Evolutionary conservation across 2,329 filamentous ascomycete species (phyloP).

Genomic region (Westerdykella aurantiaca): DNA sequence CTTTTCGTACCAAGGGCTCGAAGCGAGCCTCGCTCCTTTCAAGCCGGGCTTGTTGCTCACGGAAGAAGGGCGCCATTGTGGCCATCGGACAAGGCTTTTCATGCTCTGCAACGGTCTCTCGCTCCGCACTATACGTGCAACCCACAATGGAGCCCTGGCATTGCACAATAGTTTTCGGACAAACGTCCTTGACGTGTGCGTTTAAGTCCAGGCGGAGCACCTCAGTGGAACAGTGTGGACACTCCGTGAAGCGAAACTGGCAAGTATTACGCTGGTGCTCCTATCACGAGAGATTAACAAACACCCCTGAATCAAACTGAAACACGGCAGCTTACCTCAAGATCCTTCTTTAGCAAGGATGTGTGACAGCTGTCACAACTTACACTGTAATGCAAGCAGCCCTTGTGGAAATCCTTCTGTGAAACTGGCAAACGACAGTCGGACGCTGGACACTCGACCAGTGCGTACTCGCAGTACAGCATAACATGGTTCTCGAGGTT

Average conservation of each 20-base stretch:
- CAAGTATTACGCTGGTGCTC: constrained; percentile 46
- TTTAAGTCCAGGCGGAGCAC: constrained; percentile 40
- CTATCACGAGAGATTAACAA: constrained; percentile 26
- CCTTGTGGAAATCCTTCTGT: constrained; percentile 50
- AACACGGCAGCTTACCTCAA: constrained; percentile 39
- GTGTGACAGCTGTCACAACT: constrained; percentile 50
- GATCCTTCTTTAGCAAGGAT: constrained; percentile 50
- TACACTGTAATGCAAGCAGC: constrained; percentile 51
- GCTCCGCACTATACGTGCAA: constrained; percentile 38
- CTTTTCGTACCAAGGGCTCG: constrained; percentile 39
- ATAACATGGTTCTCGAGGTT: constrained; percentile 56
- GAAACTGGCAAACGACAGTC: constrained; percentile 49
- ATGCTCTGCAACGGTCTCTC: constrained; percentile 37
- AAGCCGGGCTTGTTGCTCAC: constrained; percentile 39
- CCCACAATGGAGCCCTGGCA: constrained; percentile 43
- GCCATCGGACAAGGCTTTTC: constrained; percentile 42
- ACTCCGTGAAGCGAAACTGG: constrained; percentile 43
- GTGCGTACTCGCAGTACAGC: constrained; percentile 54
- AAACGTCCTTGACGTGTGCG: constrained; percentile 38
- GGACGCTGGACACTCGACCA: constrained; percentile 48
- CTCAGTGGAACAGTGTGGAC: constrained; percentile 39
- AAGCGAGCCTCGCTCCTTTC: constrained; percentile 42
- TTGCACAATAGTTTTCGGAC: constrained; percentile 38
- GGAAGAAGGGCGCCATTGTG: constrained; percentile 42
- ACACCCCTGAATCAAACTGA: constrained; percentile 8